These are phyloP conservation scores for Oxytropis ochrocephala DNA, from an alignment of 306 rosid species.

Conservation along the genomic window DNA sequence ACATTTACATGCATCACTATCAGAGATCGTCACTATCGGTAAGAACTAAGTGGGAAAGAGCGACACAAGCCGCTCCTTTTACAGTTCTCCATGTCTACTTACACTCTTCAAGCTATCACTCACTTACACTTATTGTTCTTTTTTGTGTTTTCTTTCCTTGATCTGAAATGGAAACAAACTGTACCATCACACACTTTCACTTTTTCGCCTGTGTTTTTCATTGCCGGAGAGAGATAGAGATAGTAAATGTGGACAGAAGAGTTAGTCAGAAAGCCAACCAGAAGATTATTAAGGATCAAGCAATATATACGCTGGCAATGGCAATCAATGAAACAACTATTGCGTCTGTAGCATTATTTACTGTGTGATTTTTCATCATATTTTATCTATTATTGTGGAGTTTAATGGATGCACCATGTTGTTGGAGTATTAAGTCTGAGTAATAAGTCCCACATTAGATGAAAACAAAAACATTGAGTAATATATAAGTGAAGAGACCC, in stretches of 20 bases:
- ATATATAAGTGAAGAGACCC: no score
- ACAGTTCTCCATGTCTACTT: slow-evolving; percentile 45
- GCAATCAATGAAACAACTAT: no score
- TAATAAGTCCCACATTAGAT: no score
- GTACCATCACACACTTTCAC: slow-evolving; percentile 29
- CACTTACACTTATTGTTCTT: slow-evolving; percentile 22
- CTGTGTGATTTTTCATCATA: no score
- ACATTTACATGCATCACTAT: slow-evolving; percentile 11
- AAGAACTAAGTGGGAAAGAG: slow-evolving; percentile 30
- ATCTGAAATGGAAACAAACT: slow-evolving; percentile 29
- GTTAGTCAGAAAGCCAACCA: neutral
- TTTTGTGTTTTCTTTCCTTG: neutral
- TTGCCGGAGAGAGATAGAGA: neutral
- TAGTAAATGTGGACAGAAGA: neutral
- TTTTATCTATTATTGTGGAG: no score
- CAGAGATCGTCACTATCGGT: slow-evolving; percentile 10
- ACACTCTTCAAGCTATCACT: slow-evolving; percentile 26
- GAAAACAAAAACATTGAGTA: no score
- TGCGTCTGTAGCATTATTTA: no score
- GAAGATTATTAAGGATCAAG: neutral
- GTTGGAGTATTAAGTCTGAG: no score
- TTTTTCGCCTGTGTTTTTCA: slow-evolving; percentile 10
- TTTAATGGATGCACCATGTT: no score
- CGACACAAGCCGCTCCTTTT: slow-evolving; percentile 25
- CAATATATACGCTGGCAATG: no score